A percentile compares a stretch with the other conserved stretches of the same genome.
Conservation (phyloP, 768 basidiomycete species). For the Amanita jacksonii region DNA sequence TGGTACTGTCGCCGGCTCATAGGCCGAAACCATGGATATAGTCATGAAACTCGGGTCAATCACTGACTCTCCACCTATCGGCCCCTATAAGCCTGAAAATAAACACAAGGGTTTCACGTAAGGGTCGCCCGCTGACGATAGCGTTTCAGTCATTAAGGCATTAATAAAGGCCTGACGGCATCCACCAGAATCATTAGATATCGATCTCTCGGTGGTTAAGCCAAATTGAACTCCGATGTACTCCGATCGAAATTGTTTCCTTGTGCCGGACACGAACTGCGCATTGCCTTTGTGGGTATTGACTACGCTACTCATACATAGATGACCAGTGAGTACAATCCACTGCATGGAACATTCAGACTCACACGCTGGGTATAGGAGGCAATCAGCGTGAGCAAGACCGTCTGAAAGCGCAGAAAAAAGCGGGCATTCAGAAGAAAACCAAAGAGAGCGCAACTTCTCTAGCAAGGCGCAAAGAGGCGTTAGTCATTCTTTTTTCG, state of each 20-base stretch:
- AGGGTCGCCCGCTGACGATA: no score
- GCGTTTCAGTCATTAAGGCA: background rate
- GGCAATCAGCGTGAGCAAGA: slow-evolving; percentile 78
- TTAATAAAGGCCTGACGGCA: background rate
- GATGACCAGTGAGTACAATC: slow-evolving; percentile 51
- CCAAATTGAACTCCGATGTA: slow-evolving; percentile 13
- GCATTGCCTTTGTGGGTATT: no score
- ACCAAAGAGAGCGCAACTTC: slow-evolving; percentile 57
- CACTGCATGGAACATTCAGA: no score
- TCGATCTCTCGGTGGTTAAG: no score
- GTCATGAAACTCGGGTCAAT: slow-evolving; percentile 6
- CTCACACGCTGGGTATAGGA: slow-evolving; percentile 30
- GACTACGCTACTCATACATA: background rate
- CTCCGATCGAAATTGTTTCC: slow-evolving; percentile 14
- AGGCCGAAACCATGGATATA: background rate
- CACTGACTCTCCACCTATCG: background rate
- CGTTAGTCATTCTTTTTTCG: slow-evolving; percentile 47
- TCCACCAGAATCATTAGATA: no score
- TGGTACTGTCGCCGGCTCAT: no score
- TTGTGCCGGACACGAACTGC: background rate
- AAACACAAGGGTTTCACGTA: background rate
- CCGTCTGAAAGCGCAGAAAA: slow-evolving; percentile 68
- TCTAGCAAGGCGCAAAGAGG: slow-evolving; percentile 66
- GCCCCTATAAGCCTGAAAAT: background rate
- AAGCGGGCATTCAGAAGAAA: slow-evolving; percentile 46